Evolutionary conservation across 306 rosid species (phyloP).

Genomic region (Fragaria nilgerrensis): DNA sequence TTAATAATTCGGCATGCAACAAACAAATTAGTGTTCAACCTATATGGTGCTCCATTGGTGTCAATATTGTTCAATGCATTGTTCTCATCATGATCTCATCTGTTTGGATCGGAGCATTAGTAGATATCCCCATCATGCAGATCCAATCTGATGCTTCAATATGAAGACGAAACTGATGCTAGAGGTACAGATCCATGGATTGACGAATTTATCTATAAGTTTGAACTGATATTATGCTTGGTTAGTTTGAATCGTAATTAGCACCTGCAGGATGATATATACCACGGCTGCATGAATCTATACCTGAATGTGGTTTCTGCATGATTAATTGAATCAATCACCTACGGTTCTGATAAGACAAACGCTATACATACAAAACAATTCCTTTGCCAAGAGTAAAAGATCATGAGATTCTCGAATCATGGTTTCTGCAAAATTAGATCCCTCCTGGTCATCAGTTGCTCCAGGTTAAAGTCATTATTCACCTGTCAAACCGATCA

Average conservation of each 20-base stretch:
- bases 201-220: too few relatives aligned
- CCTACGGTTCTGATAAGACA: neutral
- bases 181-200: too few relatives aligned
- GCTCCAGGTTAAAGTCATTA: neutral
- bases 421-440: too few relatives aligned
- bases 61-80: conserved; percentile 10
- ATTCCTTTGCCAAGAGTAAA: neutral
- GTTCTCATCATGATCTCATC: neutral
- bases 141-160: neutral
- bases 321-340: too few relatives aligned
- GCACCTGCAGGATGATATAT: too few relatives aligned
- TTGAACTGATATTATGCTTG: too few relatives aligned
- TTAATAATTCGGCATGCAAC: neutral
- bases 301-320: neutral
- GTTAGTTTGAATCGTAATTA: too few relatives aligned
- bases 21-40: conserved; percentile 20
- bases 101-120: conserved; percentile 2
- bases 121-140: neutral
- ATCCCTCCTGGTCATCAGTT: neutral
- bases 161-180: too few relatives aligned
- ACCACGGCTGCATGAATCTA: too few relatives aligned
- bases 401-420: neutral
- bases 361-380: neutral
- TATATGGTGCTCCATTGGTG: conserved; percentile 1
- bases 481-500: neutral